Evolutionary conservation across 495 filamentous ascomycete species (phyloP).

Genomic region (Penicillium canariense): DNA sequence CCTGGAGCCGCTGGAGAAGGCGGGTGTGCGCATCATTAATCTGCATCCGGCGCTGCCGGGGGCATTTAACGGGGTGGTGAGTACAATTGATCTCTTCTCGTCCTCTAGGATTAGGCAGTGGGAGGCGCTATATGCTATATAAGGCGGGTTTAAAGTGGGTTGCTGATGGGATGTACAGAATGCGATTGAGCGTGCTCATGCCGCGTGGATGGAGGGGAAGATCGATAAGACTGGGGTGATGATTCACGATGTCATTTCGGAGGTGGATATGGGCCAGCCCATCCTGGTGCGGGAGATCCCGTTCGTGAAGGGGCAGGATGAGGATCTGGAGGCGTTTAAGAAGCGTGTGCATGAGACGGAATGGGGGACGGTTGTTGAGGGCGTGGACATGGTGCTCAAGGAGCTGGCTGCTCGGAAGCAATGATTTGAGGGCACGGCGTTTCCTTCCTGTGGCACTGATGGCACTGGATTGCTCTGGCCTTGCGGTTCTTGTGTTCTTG

Average conservation of each 20-base stretch:
- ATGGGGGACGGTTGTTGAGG: slow-evolving; percentile 68
- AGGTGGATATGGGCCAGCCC: slow-evolving; percentile 79
- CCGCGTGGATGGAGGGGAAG: slow-evolving; percentile 68
- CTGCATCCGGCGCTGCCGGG: slow-evolving; percentile 79
- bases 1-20: slow-evolving; percentile 61
- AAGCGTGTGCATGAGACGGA: slow-evolving; percentile 68
- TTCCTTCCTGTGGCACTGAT: neutral
- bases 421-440: slow-evolving; percentile 1
- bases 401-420: slow-evolving; percentile 36
- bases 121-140: too few species aligned
- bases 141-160: neutral
- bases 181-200: slow-evolving; percentile 76
- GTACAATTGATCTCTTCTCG: slow-evolving; percentile 12
- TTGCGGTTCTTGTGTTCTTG: neutral
- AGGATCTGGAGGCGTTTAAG: slow-evolving; percentile 64
- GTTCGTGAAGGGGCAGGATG: slow-evolving; percentile 58
- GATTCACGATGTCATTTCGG: slow-evolving; percentile 83
- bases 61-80: slow-evolving; percentile 69
- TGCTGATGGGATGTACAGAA: slow-evolving; percentile 29
- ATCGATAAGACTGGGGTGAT: slow-evolving; percentile 86
- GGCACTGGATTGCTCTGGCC: neutral
- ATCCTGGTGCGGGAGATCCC: slow-evolving; percentile 71
- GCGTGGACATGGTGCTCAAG: slow-evolving; percentile 57
- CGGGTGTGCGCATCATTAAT: slow-evolving; percentile 72
- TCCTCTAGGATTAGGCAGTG: neutral